Conservation (phyloP, 495 filamentous ascomycete species). For the Poronia punctata region DNA sequence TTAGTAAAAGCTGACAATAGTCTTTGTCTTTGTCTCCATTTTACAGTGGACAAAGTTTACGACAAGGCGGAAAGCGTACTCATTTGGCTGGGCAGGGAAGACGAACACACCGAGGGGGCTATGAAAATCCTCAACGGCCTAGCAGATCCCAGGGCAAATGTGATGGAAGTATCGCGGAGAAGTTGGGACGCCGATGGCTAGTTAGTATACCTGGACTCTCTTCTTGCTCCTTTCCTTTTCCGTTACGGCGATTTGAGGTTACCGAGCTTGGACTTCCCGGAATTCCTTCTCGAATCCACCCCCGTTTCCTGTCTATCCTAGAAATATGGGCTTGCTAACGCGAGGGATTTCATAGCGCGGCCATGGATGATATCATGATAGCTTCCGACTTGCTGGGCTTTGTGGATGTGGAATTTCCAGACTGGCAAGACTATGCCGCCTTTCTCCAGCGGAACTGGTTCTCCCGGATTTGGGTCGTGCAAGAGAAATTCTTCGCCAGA, state of each 20-base stretch:
- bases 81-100: constrained; percentile 6
- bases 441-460: constrained; percentile 5
- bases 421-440: constrained; percentile 6
- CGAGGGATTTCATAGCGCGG: no score
- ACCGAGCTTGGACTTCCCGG: no score
- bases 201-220: no score
- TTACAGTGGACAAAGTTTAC: constrained; percentile 25
- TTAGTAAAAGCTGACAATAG: constrained; percentile 18
- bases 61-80: constrained; percentile 2
- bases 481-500: constrained; percentile 9
- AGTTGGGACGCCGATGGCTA: no score
- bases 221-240: no score
- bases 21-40: constrained; percentile 15
- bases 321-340: no score
- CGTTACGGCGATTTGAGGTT: no score
- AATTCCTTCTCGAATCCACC: no score
- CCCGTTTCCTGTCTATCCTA: no score
- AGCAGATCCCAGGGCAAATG: no score
- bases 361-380: background rate
- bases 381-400: background rate
- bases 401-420: background rate
- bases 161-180: background rate
- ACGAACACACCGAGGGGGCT: constrained; percentile 1
- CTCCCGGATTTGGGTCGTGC: constrained; percentile 5
- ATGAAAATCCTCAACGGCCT: constrained; percentile 2